Conservation (phyloP, 108 stramenopile genomes). For the Nitzschia inconspicua region DNA sequence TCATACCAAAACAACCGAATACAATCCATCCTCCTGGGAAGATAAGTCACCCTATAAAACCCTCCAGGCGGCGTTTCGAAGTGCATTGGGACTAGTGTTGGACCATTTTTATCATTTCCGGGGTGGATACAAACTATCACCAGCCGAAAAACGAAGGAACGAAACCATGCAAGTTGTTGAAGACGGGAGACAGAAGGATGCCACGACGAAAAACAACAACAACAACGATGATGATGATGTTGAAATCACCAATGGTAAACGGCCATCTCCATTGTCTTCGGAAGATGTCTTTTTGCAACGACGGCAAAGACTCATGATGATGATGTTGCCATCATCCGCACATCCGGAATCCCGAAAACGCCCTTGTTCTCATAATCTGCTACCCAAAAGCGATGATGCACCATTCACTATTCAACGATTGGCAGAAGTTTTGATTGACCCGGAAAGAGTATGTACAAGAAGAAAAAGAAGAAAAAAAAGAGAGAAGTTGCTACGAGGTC, state of each 20-base stretch:
- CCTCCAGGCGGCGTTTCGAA: conserved; percentile 35
- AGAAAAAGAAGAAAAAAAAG: too few relatives aligned
- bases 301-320: conserved; percentile 28
- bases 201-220: not conserved
- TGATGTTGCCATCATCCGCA: conserved; percentile 11
- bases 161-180: not conserved
- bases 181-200: not conserved
- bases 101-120: conserved; percentile 38
- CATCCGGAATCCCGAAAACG: not conserved
- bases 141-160: conserved; percentile 36
- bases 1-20: not conserved
- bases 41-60: conserved; percentile 16
- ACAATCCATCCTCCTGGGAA: not conserved
- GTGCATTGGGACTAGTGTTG: conserved; percentile 38
- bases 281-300: conserved; percentile 39
- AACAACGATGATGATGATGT: conserved; percentile 1
- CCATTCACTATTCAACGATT: conserved; percentile 63
- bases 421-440: conserved; percentile 48
- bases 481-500: too few relatives aligned
- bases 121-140: conserved; percentile 48
- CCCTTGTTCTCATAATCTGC: not conserved
- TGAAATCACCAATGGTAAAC: conserved; percentile 2
- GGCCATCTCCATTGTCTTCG: conserved; percentile 11
- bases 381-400: conserved; percentile 11
- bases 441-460: conserved; percentile 36